Evolutionary conservation across 495 filamentous ascomycete species (phyloP).

Genomic region (Tuber brumale): DNA sequence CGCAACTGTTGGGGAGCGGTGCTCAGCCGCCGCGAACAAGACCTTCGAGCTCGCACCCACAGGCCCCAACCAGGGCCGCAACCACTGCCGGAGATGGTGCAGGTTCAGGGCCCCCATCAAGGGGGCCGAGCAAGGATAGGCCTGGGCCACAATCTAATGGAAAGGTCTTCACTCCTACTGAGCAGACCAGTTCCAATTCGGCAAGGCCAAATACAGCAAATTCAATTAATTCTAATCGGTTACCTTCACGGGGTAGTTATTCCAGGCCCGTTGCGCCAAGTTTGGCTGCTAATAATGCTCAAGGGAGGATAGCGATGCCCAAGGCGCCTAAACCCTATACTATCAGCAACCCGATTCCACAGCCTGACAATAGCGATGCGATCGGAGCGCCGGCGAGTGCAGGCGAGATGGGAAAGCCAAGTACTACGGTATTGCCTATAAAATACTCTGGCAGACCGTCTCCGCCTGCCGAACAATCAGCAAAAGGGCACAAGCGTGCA

Average conservation of each 20-base stretch:
- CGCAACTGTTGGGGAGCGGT: constrained; percentile 31
- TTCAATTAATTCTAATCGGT: constrained; percentile 61
- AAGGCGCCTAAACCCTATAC: constrained; percentile 64
- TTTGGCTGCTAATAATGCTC: constrained; percentile 80
- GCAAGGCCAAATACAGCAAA: constrained; percentile 72
- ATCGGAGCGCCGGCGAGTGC: constrained; percentile 40
- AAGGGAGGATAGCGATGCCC: constrained; percentile 85
- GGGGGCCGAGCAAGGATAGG: constrained; percentile 35
- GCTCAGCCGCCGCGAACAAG: constrained; percentile 41
- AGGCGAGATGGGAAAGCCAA: constrained; percentile 54
- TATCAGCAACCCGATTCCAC: constrained; percentile 64
- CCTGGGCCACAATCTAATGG: constrained; percentile 45
- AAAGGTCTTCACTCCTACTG: constrained; percentile 45
- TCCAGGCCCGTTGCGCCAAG: constrained; percentile 81
- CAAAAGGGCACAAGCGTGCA: constrained; percentile 79
- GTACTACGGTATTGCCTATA: constrained; percentile 46
- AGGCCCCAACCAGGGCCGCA: constrained; percentile 26
- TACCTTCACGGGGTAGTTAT: constrained; percentile 79
- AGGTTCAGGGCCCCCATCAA: constrained; percentile 28
- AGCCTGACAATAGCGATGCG: constrained; percentile 49
- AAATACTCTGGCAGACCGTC: constrained; percentile 46
- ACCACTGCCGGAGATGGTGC: constrained; percentile 26
- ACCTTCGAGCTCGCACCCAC: constrained; percentile 44
- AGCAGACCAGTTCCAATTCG: constrained; percentile 45
- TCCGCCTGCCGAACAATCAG: constrained; percentile 46